phyloP scores from a whole-genome alignment of 179 eudicot genomes.

The Beta corolliflora region DNA sequence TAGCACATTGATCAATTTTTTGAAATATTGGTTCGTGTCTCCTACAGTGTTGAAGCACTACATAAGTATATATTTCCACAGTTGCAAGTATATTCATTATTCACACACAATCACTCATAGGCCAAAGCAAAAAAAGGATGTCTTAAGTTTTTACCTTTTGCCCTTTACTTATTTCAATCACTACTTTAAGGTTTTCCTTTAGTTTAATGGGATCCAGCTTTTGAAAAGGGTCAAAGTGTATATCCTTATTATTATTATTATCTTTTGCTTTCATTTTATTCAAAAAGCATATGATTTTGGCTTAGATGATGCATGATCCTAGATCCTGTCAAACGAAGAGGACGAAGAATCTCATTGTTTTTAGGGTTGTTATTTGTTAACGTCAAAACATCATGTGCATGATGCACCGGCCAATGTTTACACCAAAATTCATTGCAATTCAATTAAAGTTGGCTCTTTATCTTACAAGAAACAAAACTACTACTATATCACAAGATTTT shows the following conservation, averaged over 20 bases:
- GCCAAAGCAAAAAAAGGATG: not conserved
- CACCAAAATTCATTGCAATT: not conserved
- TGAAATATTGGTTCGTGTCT: not conserved
- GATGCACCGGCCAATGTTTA: conserved; percentile 8
- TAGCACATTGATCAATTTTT: not conserved
- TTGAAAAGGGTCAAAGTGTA: conserved; percentile 25
- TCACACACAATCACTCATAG: not conserved
- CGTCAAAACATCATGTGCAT: conserved; percentile 10
- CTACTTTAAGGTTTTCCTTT: conserved; percentile 10
- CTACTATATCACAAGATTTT: no score
- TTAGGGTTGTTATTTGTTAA: conserved; percentile 7
- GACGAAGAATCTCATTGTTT: conserved; percentile 4
- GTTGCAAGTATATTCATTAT: not conserved
- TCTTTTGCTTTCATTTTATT: conserved; percentile 24
- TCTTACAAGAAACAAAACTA: not conserved
- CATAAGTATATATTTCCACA: not conserved
- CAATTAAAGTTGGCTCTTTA: not conserved
- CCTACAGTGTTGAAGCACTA: conserved; percentile 2
- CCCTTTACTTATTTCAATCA: not conserved
- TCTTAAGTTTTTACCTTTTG: not conserved
- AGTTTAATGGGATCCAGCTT: conserved; percentile 34
- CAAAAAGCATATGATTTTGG: conserved; percentile 32
- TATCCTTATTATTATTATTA: not conserved
- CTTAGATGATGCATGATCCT: conserved; percentile 13
- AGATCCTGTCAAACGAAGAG: conserved; percentile 21